A percentile compares a stretch with the other conserved stretches of the same genome.
phyloP scores from a whole-genome alignment of 495 filamentous ascomycete genomes.

The Aspergillus cavernicola region DNA sequence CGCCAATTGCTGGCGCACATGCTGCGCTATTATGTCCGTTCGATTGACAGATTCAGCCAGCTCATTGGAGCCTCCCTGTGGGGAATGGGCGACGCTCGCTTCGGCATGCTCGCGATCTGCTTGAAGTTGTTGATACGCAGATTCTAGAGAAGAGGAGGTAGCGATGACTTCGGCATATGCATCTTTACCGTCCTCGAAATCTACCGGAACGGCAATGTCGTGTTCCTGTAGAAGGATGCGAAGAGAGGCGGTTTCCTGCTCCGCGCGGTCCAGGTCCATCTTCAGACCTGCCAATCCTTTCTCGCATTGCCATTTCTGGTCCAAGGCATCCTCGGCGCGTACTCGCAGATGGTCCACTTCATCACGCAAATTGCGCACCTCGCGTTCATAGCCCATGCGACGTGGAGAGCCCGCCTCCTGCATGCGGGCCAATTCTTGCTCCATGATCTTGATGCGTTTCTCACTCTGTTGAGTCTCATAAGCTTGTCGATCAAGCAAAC shows the following conservation, averaged over 20 bases:
- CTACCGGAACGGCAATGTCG: constrained; percentile 67
- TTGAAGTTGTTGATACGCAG: constrained; percentile 76
- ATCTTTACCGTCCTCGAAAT: constrained; percentile 35
- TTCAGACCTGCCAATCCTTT: constrained; percentile 88
- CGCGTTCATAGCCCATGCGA: constrained; percentile 73
- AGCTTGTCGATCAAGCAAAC: constrained; percentile 81
- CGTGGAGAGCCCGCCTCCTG: constrained; percentile 62
- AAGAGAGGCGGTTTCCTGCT: constrained; percentile 83
- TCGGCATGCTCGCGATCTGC: constrained; percentile 70
- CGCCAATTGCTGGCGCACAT: constrained; percentile 74
- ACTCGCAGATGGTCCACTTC: constrained; percentile 83
- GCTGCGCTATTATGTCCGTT: constrained; percentile 68
- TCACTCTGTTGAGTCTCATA: constrained; percentile 75
- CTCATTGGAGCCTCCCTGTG: constrained; percentile 62
- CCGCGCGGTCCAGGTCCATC: constrained; percentile 94
- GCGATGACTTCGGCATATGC: constrained; percentile 49
- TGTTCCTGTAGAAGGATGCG: constrained; percentile 79
- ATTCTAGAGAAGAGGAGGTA: constrained; percentile 71
- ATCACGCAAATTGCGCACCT: constrained; percentile 71
- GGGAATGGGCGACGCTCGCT: constrained; percentile 57
- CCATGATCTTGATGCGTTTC: constrained; percentile 70
- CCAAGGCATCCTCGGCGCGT: constrained; percentile 91
- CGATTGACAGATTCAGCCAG: constrained; percentile 67
- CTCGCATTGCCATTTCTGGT: constrained; percentile 94
- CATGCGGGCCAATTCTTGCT: constrained; percentile 73